phyloP scores from a whole-genome alignment of 345 rosid genomes.

The Murraya paniculata region DNA sequence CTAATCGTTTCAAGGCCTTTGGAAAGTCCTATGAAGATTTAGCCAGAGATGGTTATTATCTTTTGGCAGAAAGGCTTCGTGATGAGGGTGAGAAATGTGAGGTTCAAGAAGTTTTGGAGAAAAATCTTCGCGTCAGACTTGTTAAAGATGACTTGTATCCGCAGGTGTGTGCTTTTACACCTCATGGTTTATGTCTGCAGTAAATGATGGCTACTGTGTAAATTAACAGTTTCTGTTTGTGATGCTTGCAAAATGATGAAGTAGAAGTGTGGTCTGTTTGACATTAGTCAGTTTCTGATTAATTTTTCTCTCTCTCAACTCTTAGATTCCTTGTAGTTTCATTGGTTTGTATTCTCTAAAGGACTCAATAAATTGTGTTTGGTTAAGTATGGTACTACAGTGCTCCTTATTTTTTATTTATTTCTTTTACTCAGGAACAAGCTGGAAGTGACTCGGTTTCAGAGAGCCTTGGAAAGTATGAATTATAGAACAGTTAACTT shows the following conservation, averaged over 20 bases:
- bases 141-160: constrained; percentile 62
- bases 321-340: background rate
- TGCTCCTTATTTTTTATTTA: background rate
- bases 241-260: background rate
- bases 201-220: background rate
- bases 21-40: constrained; percentile 73
- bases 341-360: background rate
- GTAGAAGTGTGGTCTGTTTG: background rate
- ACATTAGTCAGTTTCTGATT: background rate
- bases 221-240: background rate
- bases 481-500: constrained; percentile 5
- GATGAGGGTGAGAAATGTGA: constrained; percentile 73
- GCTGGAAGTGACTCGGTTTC: constrained; percentile 32
- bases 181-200: background rate
- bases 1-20: constrained; percentile 67
- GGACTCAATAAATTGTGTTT: background rate
- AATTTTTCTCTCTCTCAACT: background rate
- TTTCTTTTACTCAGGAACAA: constrained; percentile 40
- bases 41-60: constrained; percentile 89
- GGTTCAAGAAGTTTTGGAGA: constrained; percentile 77
- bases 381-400: background rate
- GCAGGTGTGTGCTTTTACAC: constrained; percentile 37
- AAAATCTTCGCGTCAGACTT: constrained; percentile 59
- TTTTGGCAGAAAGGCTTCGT: constrained; percentile 91
- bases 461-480: constrained; percentile 42